Conservation (phyloP, 306 rosid species). For the Amphicarpaea edgeworthii region DNA sequence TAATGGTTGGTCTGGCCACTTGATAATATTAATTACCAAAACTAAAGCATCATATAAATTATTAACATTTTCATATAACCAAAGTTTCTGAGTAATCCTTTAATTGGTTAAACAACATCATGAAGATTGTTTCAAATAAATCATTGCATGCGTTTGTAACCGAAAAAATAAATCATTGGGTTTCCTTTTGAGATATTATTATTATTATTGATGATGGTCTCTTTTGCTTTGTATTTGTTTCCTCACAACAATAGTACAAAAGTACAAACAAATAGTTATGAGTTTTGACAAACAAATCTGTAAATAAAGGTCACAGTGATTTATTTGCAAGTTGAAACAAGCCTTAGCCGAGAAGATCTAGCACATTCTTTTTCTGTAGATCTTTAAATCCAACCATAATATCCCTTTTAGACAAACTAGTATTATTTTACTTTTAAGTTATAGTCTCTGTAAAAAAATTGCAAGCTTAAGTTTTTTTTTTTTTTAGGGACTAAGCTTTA, state of each 20-base stretch:
- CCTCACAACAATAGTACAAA: neutral
- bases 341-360: conserved; percentile 2
- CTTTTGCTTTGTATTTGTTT: neutral
- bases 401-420: neutral
- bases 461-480: too few species aligned
- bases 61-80: neutral
- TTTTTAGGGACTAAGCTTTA: too few species aligned
- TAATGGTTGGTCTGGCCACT: conserved; percentile 31
- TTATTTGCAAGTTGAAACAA: conserved; percentile 9
- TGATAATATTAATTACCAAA: conserved; percentile 13
- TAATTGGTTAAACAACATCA: conserved; percentile 35
- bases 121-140: neutral
- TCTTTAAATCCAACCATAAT: conserved; percentile 31
- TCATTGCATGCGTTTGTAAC: conserved; percentile 7
- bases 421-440: neutral
- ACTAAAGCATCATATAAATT: neutral
- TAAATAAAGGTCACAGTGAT: neutral
- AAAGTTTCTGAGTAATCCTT: neutral
- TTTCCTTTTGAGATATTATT: conserved; percentile 17
- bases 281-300: neutral
- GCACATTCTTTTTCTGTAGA: neutral
- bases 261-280: neutral
- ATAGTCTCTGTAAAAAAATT: neutral
- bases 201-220: conserved; percentile 23
- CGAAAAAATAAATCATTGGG: neutral